Percentiles rank a stretch among this genome's conserved stretches.
Evolutionary conservation across 305 asterid genomes (phyloP).

Genomic region (Fraxinus sp.): DNA sequence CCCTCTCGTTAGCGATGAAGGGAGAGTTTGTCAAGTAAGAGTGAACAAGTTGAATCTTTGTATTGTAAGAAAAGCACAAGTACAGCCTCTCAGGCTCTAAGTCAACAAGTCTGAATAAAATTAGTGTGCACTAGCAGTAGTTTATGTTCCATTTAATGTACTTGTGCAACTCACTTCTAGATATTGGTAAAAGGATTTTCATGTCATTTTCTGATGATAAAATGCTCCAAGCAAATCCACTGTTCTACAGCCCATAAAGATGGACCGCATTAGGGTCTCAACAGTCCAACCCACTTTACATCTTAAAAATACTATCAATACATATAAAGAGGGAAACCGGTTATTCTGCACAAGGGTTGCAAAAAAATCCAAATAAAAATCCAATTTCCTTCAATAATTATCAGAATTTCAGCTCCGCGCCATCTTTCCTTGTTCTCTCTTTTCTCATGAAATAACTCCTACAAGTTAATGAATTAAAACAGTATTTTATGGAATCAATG

Average conservation of each 20-base stretch:
- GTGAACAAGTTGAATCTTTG: neutral
- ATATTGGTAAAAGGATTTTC: neutral
- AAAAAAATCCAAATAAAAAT: conserved; percentile 3
- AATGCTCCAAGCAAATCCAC: neutral
- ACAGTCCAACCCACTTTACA: neutral
- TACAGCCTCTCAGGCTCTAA: neutral
- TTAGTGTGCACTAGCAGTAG: neutral
- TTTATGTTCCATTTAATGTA: neutral
- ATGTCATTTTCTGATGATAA: neutral
- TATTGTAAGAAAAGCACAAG: neutral
- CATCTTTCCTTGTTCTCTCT: conserved; percentile 54
- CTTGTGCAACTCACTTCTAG: neutral
- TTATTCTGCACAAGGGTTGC: neutral
- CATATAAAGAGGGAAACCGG: neutral
- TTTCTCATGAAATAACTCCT: conserved; percentile 51
- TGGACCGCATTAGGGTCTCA: neutral
- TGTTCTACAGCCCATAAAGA: neutral
- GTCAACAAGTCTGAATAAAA: neutral
- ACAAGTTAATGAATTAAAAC: conserved; percentile 17
- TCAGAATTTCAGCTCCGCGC: conserved; percentile 92
- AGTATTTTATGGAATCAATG: conserved; percentile 13
- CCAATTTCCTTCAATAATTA: conserved; percentile 90
- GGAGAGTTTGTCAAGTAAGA: conserved; percentile 49
- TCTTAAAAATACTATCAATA: neutral
- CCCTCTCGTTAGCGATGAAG: conserved; percentile 66